Conservation (phyloP, 2,329 filamentous ascomycete genomes). For the Cordyceps tenuipes region DNA sequence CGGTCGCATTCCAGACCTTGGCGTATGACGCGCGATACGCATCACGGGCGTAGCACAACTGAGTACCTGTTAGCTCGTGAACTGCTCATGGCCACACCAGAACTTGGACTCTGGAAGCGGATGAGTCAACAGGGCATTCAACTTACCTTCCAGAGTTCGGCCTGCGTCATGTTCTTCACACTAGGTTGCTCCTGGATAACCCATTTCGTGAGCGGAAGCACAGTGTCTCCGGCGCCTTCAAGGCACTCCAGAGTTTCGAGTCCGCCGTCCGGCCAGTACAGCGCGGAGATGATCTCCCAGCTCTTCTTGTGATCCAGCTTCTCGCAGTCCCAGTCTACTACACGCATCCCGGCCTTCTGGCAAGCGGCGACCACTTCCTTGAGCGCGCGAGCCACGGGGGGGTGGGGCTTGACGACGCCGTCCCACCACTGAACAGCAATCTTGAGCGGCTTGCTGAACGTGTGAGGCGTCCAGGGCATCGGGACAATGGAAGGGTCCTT, state of each 20-base stretch:
- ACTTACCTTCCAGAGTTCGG: constrained; percentile 31
- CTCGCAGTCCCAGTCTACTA: constrained; percentile 45
- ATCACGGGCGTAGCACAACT: constrained; percentile 30
- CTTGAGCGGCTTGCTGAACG: constrained; percentile 38
- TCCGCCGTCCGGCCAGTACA: constrained; percentile 55
- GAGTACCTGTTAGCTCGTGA: neutral
- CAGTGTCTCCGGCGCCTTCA: constrained; percentile 46
- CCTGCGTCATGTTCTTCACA: constrained; percentile 30
- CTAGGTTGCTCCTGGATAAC: constrained; percentile 47
- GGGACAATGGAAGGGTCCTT: constrained; percentile 24
- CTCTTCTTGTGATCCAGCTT: constrained; percentile 43
- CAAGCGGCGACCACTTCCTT: constrained; percentile 43
- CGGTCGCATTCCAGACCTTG: constrained; percentile 30
- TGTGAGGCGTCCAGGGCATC: constrained; percentile 28
- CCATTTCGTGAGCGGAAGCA: constrained; percentile 48
- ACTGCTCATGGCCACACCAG: neutral
- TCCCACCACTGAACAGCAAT: constrained; percentile 55
- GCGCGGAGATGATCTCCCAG: constrained; percentile 32
- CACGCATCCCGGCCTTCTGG: constrained; percentile 39
- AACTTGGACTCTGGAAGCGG: too few species aligned
- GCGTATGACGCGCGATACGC: constrained; percentile 30
- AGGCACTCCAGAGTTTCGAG: constrained; percentile 43
- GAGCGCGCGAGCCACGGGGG: constrained; percentile 49
- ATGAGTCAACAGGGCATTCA: too few species aligned
- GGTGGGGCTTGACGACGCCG: constrained; percentile 50